These are phyloP conservation scores for Periconia sp. DNA, from an alignment of 2,329 filamentous ascomycete genomes.

Conservation along the genomic window DNA sequence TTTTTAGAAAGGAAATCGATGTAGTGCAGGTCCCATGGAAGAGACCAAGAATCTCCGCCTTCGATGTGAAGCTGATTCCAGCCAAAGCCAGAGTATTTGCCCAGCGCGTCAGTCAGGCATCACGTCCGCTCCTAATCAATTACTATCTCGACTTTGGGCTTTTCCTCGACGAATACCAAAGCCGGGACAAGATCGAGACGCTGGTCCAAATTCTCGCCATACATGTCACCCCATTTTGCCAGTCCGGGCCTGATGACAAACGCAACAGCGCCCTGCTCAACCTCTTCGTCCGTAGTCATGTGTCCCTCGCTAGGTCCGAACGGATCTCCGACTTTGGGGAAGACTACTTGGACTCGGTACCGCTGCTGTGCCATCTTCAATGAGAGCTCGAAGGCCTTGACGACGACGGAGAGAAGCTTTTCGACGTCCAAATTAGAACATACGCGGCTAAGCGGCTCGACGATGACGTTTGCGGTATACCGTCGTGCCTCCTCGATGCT, in stretches of 20 bases:
- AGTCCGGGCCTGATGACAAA: slow-evolving; percentile 28
- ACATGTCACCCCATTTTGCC: slow-evolving; percentile 30
- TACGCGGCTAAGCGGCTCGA: not conserved
- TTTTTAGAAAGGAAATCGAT: too few relatives aligned
- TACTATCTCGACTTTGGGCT: too few relatives aligned
- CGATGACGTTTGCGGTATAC: not conserved
- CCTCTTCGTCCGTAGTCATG: slow-evolving; percentile 16
- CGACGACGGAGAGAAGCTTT: slow-evolving; percentile 9
- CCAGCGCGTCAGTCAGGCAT: too few relatives aligned
- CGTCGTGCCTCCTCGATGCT: slow-evolving; percentile 2
- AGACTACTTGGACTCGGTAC: slow-evolving; percentile 24
- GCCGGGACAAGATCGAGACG: slow-evolving; percentile 16
- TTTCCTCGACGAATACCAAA: slow-evolving; percentile 3
- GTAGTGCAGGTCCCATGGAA: too few relatives aligned
- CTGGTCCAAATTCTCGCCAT: slow-evolving; percentile 24
- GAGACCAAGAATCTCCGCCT: too few relatives aligned
- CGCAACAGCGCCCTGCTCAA: slow-evolving; percentile 10
- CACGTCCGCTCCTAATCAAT: too few relatives aligned
- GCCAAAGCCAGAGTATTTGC: too few relatives aligned
- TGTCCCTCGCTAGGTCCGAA: slow-evolving; percentile 14
- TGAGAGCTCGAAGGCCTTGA: slow-evolving; percentile 20
- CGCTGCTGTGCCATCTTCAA: slow-evolving; percentile 22
- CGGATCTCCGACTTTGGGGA: slow-evolving; percentile 7
- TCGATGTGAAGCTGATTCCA: too few relatives aligned
- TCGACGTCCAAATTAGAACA: not conserved